phyloP scores from a whole-genome alignment of 75 land plant genomes.

The Ceratopteris richardii region DNA sequence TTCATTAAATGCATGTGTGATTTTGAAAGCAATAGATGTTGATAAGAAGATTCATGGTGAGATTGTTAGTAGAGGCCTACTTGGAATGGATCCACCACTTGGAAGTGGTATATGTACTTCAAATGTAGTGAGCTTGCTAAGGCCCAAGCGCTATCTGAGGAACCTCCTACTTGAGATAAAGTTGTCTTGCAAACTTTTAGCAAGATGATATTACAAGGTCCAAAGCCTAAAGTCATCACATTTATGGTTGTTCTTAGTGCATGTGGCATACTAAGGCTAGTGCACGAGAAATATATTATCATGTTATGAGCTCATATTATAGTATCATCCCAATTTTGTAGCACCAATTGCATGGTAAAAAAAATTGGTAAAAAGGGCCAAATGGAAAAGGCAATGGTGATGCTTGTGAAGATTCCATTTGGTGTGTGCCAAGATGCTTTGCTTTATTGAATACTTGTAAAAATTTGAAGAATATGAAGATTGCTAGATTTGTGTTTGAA shows the following conservation, averaged over 20 bases:
- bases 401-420: constrained; percentile 20
- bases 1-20: constrained; percentile 36
- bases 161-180: constrained; percentile 26
- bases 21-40: constrained; percentile 29
- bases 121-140: constrained; percentile 50
- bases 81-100: constrained; percentile 24
- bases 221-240: constrained; percentile 19
- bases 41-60: constrained; percentile 47
- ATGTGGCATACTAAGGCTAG: constrained; percentile 26
- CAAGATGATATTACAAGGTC: constrained; percentile 15
- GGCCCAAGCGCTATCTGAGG: constrained; percentile 39
- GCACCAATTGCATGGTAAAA: constrained; percentile 32
- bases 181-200: neutral
- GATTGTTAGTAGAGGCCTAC: constrained; percentile 27
- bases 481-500: neutral
- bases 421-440: neutral
- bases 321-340: constrained; percentile 16
- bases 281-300: constrained; percentile 21
- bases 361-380: constrained; percentile 16
- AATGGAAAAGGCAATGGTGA: constrained; percentile 18
- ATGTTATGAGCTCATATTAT: constrained; percentile 13
- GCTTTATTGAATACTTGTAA: constrained; percentile 1
- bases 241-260: constrained; percentile 24
- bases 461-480: neutral
- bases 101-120: constrained; percentile 54